Evolutionary conservation across 2,329 filamentous ascomycete genomes (phyloP), one percentile per base, ranked within the genome.

Genomic region (Xylaria sp.): DNA sequence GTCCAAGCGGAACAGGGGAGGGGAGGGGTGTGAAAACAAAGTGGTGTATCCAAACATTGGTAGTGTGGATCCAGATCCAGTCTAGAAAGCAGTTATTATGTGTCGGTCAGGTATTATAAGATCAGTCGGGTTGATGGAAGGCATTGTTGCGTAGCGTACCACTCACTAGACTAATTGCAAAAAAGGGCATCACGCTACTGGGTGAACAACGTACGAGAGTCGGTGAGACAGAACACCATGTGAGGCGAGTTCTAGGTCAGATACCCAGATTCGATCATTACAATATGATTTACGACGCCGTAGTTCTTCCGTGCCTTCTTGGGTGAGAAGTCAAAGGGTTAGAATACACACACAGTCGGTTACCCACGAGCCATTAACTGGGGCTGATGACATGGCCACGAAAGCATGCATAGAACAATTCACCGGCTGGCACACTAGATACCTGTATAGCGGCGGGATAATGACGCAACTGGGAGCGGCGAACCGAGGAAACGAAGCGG

Each of bases 331-430:
- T 71, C 64, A 73, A 67, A 62, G 68, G 68, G 68, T 69, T 75
- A 64, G 68, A 75, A 72, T 67, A 73, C 70, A 75, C 71, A 73
- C 70, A 75, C 71, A 73, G 65, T 67, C 71, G 74, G 75, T 75
- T 78, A 77, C 74, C 75, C 70, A 77, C 77, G 76, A 79, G 77
- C 75, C 77, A 78, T 77, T 74, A 75, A 78, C 77, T 75, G 74
- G 77, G 76, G 75, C 74, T 76, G 71, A 77, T 77, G 77, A 74
- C 77, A 80, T 77, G 76, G 78, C 80, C 80, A 83, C 81, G 80
- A 81, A 81, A 79, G 78, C 81, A 78, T 84, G 82, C 82, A 83
- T 82, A 74, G 72, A 77, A 77, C 77, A 79, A 73, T 76, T 75
- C 74, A 78, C 73, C 75, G 72, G 73, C 72, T 75, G 74, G 69